These are phyloP conservation scores for Punctularia strigosozonata DNA, from an alignment of 768 basidiomycete genomes.

Conservation along the genomic window DNA sequence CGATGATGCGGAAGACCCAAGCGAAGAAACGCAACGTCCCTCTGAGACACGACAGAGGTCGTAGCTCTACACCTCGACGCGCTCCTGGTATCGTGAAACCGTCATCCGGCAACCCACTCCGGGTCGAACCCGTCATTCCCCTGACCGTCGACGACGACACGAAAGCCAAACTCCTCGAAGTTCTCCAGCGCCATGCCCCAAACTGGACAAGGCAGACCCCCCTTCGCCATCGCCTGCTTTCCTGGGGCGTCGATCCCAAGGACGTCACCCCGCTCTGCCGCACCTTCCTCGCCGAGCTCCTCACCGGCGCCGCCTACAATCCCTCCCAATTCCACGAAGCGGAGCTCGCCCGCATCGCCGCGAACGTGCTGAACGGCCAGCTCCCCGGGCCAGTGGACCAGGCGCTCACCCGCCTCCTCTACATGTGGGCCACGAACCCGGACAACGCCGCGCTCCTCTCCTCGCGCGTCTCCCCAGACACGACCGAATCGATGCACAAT, in stretches of 20 bases:
- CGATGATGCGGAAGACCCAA: too few relatives aligned
- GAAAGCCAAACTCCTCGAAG: background rate
- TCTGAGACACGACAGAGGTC: too few relatives aligned
- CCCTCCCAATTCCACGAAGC: conserved; percentile 15
- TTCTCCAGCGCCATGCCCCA: background rate
- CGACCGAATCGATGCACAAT: conserved; percentile 24
- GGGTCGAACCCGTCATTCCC: background rate
- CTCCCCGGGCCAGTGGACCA: conserved; percentile 26
- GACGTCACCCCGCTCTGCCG: conserved; percentile 5
- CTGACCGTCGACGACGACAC: background rate
- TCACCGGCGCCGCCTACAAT: conserved; percentile 16
- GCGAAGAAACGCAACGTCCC: too few relatives aligned
- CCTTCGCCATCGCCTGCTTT: background rate
- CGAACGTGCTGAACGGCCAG: conserved; percentile 18
- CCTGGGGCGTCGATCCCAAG: background rate
- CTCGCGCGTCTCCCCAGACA: conserved; percentile 18
- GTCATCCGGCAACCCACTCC: background rate
- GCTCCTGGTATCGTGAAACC: too few relatives aligned
- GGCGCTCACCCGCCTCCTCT: conserved; percentile 42
- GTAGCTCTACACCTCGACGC: too few relatives aligned
- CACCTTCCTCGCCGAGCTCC: conserved; percentile 8
- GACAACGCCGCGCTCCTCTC: conserved; percentile 13
- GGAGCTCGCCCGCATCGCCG: conserved; percentile 29
- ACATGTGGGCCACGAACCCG: conserved; percentile 38
- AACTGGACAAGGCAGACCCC: background rate